Evolutionary conservation across 2,329 filamentous ascomycete species (phyloP).

Genomic region (Diaporthe sp.): DNA sequence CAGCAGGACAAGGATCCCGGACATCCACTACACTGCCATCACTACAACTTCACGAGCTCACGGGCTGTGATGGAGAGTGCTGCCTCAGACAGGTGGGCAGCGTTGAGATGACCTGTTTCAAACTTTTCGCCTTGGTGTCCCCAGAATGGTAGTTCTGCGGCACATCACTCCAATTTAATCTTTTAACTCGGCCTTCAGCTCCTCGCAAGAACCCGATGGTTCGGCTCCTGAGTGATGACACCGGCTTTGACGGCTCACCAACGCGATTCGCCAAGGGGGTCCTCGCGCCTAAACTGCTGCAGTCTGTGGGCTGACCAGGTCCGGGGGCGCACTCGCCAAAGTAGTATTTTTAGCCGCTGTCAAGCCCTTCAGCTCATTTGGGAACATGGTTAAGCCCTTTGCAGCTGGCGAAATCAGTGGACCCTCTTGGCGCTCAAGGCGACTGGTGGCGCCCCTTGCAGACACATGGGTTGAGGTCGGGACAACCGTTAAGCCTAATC

Average conservation of each 20-base stretch:
- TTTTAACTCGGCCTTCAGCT: constrained; percentile 11
- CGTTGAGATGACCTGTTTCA: constrained; percentile 1
- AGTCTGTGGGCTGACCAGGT: constrained; percentile 17
- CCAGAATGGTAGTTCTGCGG: constrained; percentile 18
- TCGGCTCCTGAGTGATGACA: constrained; percentile 14
- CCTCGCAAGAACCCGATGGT: constrained; percentile 4
- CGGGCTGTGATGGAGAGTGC: neutral
- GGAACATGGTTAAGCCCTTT: constrained; percentile 22
- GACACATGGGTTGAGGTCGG: constrained; percentile 14
- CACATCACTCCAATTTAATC: constrained; percentile 26
- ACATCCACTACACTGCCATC: neutral
- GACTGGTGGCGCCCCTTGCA: constrained; percentile 19
- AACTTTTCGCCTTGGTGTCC: neutral
- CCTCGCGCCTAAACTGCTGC: neutral
- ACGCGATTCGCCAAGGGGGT: constrained; percentile 16
- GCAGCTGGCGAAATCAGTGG: constrained; percentile 22
- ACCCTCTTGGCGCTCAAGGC: neutral
- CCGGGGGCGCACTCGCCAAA: constrained; percentile 1
- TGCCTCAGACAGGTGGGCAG: constrained; percentile 10
- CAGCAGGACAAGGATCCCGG: neutral
- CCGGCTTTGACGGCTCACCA: constrained; percentile 1
- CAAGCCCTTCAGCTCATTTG: constrained; percentile 17
- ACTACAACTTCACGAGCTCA: neutral
- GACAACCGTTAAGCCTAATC: constrained; percentile 20
- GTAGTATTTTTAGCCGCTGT: constrained; percentile 29